Evolutionary conservation across 176 grass and related monocot genomes (phyloP), one percentile per base, ranked within the genome.

Genomic region (Cenchrus fungigraminus): DNA sequence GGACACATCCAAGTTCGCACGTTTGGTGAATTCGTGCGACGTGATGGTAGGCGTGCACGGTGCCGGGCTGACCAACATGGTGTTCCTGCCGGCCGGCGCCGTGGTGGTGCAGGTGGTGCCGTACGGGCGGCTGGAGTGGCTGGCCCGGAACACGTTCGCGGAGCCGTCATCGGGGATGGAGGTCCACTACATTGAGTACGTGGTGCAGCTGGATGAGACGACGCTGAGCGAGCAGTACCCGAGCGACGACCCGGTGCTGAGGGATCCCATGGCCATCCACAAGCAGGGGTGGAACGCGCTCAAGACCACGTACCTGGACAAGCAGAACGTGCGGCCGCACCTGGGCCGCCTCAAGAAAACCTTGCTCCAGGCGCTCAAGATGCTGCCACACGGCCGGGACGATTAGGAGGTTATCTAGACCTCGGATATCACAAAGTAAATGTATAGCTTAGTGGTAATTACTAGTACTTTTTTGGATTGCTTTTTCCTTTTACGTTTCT

Each of bases 41-140:
- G 97, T 98, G 19, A 92, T 98, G 91, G 87, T 98, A 17, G 97
- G 97, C 14, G 97, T 89, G 28, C 97, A 98, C 70, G 97, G 97
- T 40, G 97, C 97, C 0, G 97, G 93, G 52, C 92, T 98, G 7
- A 95, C 97, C 19, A 95, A 94, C 90, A 95, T 98, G 97, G 93
- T 98, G 71, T 98, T 98, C 86, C 73, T 98, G 3, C 97, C 93
- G 0, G 93, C 91, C 0, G 97, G 97, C 1, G 93, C 97, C 0
- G 93, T 98, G 61, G 47, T 98, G 31, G 89, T 98, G 6, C 97
- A 98, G 91, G 87, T 98, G 73, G 91, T 98, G 47, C 96, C 93
- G 17, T 91, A 89, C n/a, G 96, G 96, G 5, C 81, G 81, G 25
- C 83, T 95, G 1, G 89, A 92, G 63, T 98, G 96, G 96, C 84